phyloP scores from a whole-genome alignment of 805 yeast genomes.

The Debaryomyces tyrocola region DNA sequence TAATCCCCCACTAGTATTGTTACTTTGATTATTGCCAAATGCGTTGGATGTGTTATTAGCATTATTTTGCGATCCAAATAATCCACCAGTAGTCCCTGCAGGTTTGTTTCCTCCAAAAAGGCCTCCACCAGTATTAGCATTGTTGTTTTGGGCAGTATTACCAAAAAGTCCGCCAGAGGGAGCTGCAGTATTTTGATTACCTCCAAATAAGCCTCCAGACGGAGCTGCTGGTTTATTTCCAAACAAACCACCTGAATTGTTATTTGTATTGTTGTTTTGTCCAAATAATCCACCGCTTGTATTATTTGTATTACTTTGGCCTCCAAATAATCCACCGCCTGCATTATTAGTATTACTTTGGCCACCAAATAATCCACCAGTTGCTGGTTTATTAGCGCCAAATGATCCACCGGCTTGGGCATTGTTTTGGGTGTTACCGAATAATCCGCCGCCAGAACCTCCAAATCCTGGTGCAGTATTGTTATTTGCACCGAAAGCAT shows the following conservation, averaged over 20 bases:
- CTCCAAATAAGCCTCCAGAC: conserved; percentile 29
- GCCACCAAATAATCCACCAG: conserved; percentile 33
- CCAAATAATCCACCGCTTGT: conserved; percentile 14
- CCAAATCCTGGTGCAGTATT: conserved; percentile 17
- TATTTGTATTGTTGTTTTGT: conserved; percentile 2
- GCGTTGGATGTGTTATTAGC: conserved; percentile 7
- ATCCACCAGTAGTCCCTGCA: conserved; percentile 19
- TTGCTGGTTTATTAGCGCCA: conserved; percentile 19
- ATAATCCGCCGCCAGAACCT: conserved; percentile 15
- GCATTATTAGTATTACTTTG: conserved; percentile 10
- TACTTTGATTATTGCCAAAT: conserved; percentile 10
- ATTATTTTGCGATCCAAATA: conserved; percentile 16
- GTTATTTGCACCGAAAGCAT: conserved; percentile 36
- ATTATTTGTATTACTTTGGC: conserved; percentile 10
- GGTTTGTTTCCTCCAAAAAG: conserved; percentile 23
- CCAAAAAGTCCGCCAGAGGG: conserved; percentile 25
- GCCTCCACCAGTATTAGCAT: conserved; percentile 15
- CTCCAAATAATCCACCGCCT: conserved; percentile 20
- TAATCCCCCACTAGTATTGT: conserved; percentile 24
- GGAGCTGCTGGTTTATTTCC: conserved; percentile 21
- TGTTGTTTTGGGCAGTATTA: conserved; percentile 9
- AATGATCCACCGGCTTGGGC: conserved; percentile 16
- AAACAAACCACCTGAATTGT: conserved; percentile 13
- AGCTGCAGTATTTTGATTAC: conserved; percentile 9
- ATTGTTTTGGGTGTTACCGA: conserved; percentile 16